A percentile compares a stretch with the other conserved stretches of the same genome.
These are phyloP conservation scores for Dryas integrifolia DNA, from an alignment of 331 rosid genomes.

Conservation along the genomic window DNA sequence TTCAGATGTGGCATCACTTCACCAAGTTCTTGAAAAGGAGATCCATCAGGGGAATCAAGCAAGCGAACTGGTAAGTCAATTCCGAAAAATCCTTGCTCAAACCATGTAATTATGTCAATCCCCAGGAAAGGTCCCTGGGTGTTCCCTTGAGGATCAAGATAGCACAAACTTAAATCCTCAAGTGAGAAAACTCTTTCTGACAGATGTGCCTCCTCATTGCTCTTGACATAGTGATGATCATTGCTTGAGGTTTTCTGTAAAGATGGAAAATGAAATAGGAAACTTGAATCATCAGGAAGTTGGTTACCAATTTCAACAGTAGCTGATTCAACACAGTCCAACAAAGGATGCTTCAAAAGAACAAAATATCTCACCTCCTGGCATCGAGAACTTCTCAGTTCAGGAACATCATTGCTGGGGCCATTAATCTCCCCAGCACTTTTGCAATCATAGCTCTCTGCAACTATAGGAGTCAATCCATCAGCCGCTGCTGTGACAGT, in stretches of 20 bases:
- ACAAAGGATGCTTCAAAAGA: slow-evolving; percentile 35
- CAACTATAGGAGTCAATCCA: slow-evolving; percentile 9
- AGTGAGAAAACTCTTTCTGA: slow-evolving; percentile 36
- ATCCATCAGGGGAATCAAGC: slow-evolving; percentile 57
- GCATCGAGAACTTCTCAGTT: slow-evolving; percentile 28
- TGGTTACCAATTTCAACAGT: slow-evolving; percentile 33
- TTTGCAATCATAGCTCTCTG: slow-evolving; percentile 10
- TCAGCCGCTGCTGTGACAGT: slow-evolving; percentile 29
- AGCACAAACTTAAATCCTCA: slow-evolving; percentile 68
- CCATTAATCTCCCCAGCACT: slow-evolving; percentile 25
- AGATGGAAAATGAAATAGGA: slow-evolving; percentile 40
- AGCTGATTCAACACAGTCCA: slow-evolving; percentile 27
- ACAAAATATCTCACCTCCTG: slow-evolving; percentile 31
- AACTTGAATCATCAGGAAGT: slow-evolving; percentile 38
- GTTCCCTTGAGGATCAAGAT: slow-evolving; percentile 66
- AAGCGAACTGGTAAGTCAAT: slow-evolving; percentile 53
- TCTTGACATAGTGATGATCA: slow-evolving; percentile 38
- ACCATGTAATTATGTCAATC: slow-evolving; percentile 65
- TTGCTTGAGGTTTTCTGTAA: slow-evolving; percentile 30
- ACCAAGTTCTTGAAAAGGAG: slow-evolving; percentile 63
- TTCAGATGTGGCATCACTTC: slow-evolving; percentile 60
- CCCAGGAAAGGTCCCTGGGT: slow-evolving; percentile 75
- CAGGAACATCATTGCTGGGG: slow-evolving; percentile 27
- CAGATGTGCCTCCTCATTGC: slow-evolving; percentile 30
- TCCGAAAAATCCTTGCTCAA: slow-evolving; percentile 68